These are phyloP conservation scores for Ustilago shanxiensis DNA, from an alignment of 1,284 basidiomycete genomes.

Conservation along the genomic window DNA sequence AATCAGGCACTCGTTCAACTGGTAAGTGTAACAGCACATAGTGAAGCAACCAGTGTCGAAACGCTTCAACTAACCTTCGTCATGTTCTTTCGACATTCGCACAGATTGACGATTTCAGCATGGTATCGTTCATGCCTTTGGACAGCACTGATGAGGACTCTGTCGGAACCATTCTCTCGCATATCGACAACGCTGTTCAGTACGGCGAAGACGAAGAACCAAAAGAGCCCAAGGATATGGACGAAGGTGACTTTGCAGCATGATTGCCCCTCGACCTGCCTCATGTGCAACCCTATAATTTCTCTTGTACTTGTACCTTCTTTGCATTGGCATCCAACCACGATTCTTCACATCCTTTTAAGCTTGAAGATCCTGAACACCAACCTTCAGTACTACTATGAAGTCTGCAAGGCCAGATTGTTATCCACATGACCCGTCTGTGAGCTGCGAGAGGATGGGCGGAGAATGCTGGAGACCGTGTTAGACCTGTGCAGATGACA, in stretches of 20 bases:
- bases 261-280: background rate
- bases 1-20: conserved; percentile 95
- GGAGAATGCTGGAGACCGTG: background rate
- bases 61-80: background rate
- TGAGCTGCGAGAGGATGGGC: no score
- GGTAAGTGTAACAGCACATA: conserved; percentile 71
- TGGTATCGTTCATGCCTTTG: conserved; percentile 95
- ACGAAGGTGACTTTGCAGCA: conserved; percentile 58
- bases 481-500: background rate
- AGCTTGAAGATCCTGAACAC: no score
- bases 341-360: no score
- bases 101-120: conserved; percentile 97
- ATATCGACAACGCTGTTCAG: conserved; percentile 97
- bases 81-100: background rate
- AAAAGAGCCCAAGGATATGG: conserved; percentile 69
- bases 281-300: background rate
- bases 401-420: no score
- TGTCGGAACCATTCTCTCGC: conserved; percentile 88
- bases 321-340: background rate
- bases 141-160: conserved; percentile 92
- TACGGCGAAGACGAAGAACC: conserved; percentile 72
- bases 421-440: no score
- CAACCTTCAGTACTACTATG: no score
- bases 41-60: background rate
- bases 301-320: conserved; percentile 25